Percentiles rank a stretch among this genome's conserved stretches.
Conservation (phyloP, 352 stramenopile species). For the Pelagophyceae sp. region DNA sequence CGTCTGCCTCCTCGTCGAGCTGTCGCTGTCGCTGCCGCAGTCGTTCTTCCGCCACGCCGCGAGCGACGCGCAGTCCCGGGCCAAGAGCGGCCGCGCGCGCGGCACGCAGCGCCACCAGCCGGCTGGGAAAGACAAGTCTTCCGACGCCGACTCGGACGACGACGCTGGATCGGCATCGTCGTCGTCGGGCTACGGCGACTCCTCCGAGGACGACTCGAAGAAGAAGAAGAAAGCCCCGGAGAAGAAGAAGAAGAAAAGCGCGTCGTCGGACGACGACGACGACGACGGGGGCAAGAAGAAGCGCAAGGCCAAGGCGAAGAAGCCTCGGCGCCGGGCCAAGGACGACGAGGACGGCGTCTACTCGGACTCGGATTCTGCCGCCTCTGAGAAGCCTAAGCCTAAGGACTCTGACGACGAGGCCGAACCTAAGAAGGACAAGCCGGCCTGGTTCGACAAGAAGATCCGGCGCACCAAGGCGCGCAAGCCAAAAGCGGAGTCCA, state of each 20-base stretch:
- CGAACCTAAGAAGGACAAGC: neutral
- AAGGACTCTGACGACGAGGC: neutral
- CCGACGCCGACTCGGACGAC: neutral
- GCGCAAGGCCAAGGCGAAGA: neutral
- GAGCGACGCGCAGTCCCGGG: neutral
- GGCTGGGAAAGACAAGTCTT: neutral
- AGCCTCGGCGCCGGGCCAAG: neutral
- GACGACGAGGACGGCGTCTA: constrained; percentile 3
- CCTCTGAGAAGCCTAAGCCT: neutral
- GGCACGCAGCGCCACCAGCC: neutral
- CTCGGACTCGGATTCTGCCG: neutral
- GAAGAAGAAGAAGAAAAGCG: neutral
- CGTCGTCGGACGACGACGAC: neutral
- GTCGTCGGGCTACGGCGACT: neutral
- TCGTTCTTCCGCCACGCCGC: neutral
- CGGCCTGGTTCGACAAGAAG: neutral
- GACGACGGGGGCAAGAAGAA: neutral
- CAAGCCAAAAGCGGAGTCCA: no score
- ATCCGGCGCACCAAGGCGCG: neutral
- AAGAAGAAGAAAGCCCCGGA: neutral
- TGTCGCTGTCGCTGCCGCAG: neutral
- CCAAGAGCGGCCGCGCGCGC: neutral
- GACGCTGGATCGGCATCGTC: neutral
- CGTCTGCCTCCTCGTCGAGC: constrained; percentile 12
- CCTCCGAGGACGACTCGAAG: neutral